Evolutionary conservation across 1,139 yeast species (phyloP).

Genomic region (Yueomyces sp.): DNA sequence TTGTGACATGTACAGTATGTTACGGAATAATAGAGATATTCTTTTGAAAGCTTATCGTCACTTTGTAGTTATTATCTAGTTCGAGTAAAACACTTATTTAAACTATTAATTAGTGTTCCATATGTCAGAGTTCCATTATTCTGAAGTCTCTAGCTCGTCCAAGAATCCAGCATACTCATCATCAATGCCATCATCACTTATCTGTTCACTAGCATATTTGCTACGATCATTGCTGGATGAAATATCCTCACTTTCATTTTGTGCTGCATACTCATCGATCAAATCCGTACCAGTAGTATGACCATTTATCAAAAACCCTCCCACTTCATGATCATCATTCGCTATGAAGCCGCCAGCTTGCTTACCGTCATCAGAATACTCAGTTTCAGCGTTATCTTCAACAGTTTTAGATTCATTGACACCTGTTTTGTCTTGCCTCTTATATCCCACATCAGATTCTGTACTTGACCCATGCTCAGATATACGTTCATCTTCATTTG

Average conservation of each 20-base stretch:
- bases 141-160: conserved; percentile 12
- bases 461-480: no score
- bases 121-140: neutral
- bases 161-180: conserved; percentile 19
- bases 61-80: conserved; percentile 10
- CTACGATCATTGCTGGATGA: neutral
- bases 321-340: neutral
- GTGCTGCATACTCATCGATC: no score
- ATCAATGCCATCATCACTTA: conserved; percentile 2
- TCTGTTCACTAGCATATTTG: neutral
- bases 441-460: no score
- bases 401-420: no score
- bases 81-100: conserved; percentile 3
- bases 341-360: conserved; percentile 1
- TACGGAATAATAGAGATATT: conserved; percentile 30
- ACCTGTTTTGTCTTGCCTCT: no score
- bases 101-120: no score
- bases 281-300: no score
- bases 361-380: neutral
- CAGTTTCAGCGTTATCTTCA: neutral
- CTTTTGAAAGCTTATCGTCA: conserved; percentile 4
- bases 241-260: conserved; percentile 1
- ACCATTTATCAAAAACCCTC: neutral
- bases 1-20: conserved; percentile 32
- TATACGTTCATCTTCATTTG: neutral